Base-by-base conservation (phyloP, 306 rosid genomes). In the Alnus glutinosa region DNA sequence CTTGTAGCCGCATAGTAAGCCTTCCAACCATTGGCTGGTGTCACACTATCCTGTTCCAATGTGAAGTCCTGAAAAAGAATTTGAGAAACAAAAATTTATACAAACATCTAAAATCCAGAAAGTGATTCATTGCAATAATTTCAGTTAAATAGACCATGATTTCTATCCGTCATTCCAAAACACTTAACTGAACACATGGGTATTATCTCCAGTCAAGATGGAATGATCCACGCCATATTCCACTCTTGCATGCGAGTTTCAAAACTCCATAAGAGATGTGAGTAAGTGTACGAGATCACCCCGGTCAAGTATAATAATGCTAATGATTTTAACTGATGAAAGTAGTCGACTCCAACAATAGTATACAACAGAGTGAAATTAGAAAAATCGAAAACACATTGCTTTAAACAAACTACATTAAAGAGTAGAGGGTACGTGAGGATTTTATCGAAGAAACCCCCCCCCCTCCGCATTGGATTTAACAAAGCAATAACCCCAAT, bases 1-100 rank as follows among this genome's bases (percentile, higher is more conserved):
- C 97, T 73, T 54, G 99, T 96, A 61, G 97, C 99, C 81, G 99
- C 99, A 87, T 96, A 96, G 87, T 96, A 96, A 63, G 97, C 94
- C 80, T 96, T 96, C 99, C 99, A 93, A 78, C 99, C 99, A 76
- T 93, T 96, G 34, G 61, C 75, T 37, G 99, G 99, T 18, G 87
- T 91, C 67, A 96, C 74, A 15, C 83, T 85, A 78, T 87, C 96
- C 85, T 96, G 99, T 85, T 96, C 99, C 89, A 85, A 84, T 11
- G 99, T 90, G 85, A 91, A 96, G 86, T 96, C 99, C 97, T 95
- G 71, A 54, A 80, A 86, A 71, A 77, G 28, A 46, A 89, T 57
- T 63, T 77, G 11, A 78, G 49, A 78, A 77, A 55, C 46, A 54
- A 67, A 59, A 88, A 19, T 71, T 74, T 42, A 74, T 57, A 11